phyloP scores from a whole-genome alignment of 805 yeast species.

The Starmerella apicola region DNA sequence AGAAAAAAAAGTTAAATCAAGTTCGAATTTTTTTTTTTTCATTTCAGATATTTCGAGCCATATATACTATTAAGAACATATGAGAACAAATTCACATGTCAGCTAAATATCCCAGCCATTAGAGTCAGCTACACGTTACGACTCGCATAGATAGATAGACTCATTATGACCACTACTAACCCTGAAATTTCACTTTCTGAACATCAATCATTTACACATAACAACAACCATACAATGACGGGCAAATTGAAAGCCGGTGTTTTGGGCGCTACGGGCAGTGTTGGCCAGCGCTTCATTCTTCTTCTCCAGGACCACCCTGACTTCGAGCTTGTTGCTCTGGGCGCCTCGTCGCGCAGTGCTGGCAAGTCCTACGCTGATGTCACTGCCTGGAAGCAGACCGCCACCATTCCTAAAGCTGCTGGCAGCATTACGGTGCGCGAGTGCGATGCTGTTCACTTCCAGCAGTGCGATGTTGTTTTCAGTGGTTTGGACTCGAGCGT shows the following conservation, averaged over 20 bases:
- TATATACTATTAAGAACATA: no score
- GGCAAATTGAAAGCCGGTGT: slow-evolving; percentile 47
- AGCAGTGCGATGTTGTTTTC: slow-evolving; percentile 85
- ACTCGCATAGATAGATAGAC: no score
- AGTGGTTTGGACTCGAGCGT: slow-evolving; percentile 87
- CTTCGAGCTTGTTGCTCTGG: slow-evolving; percentile 70
- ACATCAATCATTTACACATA: no score
- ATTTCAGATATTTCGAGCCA: no score
- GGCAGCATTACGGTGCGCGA: slow-evolving; percentile 55
- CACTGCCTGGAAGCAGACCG: slow-evolving; percentile 88
- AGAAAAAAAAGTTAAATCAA: no score
- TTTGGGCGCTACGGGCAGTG: slow-evolving; percentile 95
- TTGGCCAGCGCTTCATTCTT: slow-evolving; percentile 89
- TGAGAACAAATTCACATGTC: no score
- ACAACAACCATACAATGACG: slow-evolving; percentile 2
- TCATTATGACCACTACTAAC: no score
- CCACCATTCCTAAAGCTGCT: slow-evolving; percentile 58
- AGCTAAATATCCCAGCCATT: no score
- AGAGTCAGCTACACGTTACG: no score
- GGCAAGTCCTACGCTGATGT: slow-evolving; percentile 80
- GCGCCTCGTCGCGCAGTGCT: slow-evolving; percentile 90
- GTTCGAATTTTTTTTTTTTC: no score
- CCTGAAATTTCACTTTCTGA: no score
- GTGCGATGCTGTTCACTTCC: slow-evolving; percentile 65
- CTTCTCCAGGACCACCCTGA: slow-evolving; percentile 79